These are phyloP conservation scores for Brassica hybrid DNA, from an alignment of 441 rosid species.

Conservation along the genomic window DNA sequence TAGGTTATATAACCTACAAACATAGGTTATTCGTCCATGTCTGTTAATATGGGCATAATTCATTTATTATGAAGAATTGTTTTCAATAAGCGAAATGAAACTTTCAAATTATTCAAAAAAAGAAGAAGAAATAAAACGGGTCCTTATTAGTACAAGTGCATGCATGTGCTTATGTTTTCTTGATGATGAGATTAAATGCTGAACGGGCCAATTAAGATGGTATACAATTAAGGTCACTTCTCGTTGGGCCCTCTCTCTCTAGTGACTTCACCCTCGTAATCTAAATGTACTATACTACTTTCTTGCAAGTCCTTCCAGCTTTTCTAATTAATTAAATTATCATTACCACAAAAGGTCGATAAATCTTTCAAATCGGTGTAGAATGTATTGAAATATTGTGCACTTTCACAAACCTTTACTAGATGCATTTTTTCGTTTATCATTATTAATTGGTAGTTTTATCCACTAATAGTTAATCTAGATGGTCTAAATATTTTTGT, in stretches of 20 bases:
- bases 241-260: constrained; percentile 25
- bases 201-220: constrained; percentile 42
- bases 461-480: background rate
- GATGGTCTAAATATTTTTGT: background rate
- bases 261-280: constrained; percentile 29
- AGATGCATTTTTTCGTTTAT: constrained; percentile 18
- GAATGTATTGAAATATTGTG: constrained; percentile 18
- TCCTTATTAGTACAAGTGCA: constrained; percentile 31
- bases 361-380: constrained; percentile 14
- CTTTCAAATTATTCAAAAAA: background rate
- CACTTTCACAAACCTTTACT: constrained; percentile 31
- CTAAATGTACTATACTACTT: constrained; percentile 25
- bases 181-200: constrained; percentile 41
- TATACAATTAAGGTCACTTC: constrained; percentile 43
- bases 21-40: background rate
- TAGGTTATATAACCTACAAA: background rate
- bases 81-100: background rate
- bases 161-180: constrained; percentile 46
- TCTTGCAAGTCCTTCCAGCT: constrained; percentile 21
- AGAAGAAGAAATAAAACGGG: constrained; percentile 24
- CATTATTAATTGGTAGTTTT: constrained; percentile 18
- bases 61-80: no score
- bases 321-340: constrained; percentile 23
- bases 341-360: background rate
- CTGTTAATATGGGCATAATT: constrained; percentile 4